Evolutionary conservation across 192 early-diverging fungal genomes (phyloP), one percentile per base, ranked within the genome.

Genomic region (Podila clonocystis): DNA sequence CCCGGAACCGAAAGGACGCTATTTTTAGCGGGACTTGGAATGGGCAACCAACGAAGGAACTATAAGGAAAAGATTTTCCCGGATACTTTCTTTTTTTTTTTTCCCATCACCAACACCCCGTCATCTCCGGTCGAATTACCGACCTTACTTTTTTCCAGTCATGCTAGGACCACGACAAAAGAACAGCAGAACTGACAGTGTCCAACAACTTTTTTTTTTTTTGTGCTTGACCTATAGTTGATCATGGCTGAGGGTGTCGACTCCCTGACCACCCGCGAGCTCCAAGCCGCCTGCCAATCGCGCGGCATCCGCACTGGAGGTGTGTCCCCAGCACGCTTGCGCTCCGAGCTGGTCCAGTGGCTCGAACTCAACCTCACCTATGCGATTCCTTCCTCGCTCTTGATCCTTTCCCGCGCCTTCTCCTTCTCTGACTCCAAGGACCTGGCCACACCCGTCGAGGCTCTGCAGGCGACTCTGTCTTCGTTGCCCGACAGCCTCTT

Each of bases 361-460:
- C 84, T 99, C 50, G 97, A 98, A 61, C 90, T 99, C 76, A 95
- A 98, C 78, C 72, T 99, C 61, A 91, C 92, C 38, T 94, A 97
- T 82, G 93, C 96, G 67, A 91, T 99, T 50, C 97, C 97, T 45
- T 94, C 94, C 20, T 93, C 93, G 15, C 87, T 99, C 9, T 86
- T 99, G 77, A 92, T 99, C 66, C 85, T 99, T 50, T 95, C 94
- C 31, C 92, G 96, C 13, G 96, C 96, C 9, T 96, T 99, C 65
- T 87, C 91, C 63, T 90, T 93, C 78, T 89, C 90, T 24, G 89
- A 90, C 60, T 82, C 76, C 28, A 86, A 73, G 20, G 87, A 88
- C 80, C 83, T 70, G 17, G 71, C 74, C 26, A 74, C 75, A 30
- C 84, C 80, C 38, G 79, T 93, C 2, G 95, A 97, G 69, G 96